Evolutionary conservation across 1,284 basidiomycete genomes (phyloP), one percentile per base, ranked within the genome.

Genomic region (Cryptococcus deneoformans): DNA sequence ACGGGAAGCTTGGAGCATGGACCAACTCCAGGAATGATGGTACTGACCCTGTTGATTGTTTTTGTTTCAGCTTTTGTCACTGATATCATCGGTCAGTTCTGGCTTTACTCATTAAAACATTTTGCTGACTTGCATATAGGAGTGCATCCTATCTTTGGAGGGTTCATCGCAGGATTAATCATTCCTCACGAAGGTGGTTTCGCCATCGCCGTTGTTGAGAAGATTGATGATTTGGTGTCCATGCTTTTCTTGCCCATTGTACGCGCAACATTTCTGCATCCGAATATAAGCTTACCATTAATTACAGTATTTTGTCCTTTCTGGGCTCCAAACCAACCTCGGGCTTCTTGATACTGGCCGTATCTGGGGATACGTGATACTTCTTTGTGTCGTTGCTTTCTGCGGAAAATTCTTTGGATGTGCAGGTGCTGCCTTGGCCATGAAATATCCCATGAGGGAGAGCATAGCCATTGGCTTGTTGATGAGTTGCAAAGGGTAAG

Each of bases 401-500:
- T 68, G 80, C 42, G 85, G 87, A 65, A 95, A 95, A 75, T 93
- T 86, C 62, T 64, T 80, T 24, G 82, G 87, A 0, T 92, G 88
- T 64, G 85, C 83, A 2, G 71, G 77, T 2, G 82, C 86, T 0
- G 90, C 91, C 3, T 82, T 81, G 63, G 59, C 81, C 0, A 81
- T 80, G 49, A 88, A 88, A 2, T 93, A 91, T 79, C 85, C 81
- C 50, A 80, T 81, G 78, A 83, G 93, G 53, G 92, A 95, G 76
- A 83, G 87, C 9, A 86, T 86, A 20, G 91, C 92, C 1, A 87
- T 95, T 56, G 93, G 93, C 6, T 85, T 88, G 53, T 79, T 97
- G 56, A 95, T 97, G 92, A 87, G 86, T 71, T 96, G 92, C 80
- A 96, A 96, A 79, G 92, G 92, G 86, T 89, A 61, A 61, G 83